phyloP scores from a whole-genome alignment of 345 rosid genomes.

The Lepidium aucheri region DNA sequence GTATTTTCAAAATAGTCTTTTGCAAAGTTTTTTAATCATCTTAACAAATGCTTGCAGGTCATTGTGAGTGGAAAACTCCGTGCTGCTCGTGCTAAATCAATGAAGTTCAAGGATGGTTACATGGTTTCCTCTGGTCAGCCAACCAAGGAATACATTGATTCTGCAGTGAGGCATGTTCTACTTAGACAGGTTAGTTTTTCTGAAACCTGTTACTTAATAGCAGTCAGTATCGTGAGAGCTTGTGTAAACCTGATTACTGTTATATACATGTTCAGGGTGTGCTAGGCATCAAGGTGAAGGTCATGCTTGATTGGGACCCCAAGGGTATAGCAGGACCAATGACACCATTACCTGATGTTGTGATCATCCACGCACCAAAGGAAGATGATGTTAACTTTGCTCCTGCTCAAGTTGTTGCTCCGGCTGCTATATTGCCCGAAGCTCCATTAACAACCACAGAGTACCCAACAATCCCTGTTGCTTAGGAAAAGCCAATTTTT shows the following conservation, averaged over 20 bases:
- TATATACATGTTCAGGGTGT: conserved; percentile 46
- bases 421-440: neutral
- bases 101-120: conserved; percentile 96
- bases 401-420: neutral
- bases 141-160: conserved; percentile 75
- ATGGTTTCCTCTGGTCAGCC: conserved; percentile 97
- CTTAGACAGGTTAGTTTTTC: conserved; percentile 61
- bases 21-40: neutral
- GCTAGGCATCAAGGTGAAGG: conserved; percentile 79
- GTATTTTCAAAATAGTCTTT: neutral
- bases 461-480: conserved; percentile 2
- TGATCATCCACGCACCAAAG: conserved; percentile 74
- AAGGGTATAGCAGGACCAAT: conserved; percentile 75
- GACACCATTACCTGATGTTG: conserved; percentile 74
- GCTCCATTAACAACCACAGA: neutral
- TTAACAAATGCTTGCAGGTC: conserved; percentile 33
- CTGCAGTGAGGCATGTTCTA: conserved; percentile 87
- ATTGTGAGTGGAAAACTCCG: conserved; percentile 91
- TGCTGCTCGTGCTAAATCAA: conserved; percentile 85
- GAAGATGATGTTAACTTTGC: conserved; percentile 44
- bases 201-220: neutral
- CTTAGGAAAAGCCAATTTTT: neutral
- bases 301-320: conserved; percentile 89
- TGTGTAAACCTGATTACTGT: neutral
- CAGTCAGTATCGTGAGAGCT: too few species aligned